Evolutionary conservation across 768 basidiomycete species (phyloP).

Genomic region (Coprinopsis strossmayeri): DNA sequence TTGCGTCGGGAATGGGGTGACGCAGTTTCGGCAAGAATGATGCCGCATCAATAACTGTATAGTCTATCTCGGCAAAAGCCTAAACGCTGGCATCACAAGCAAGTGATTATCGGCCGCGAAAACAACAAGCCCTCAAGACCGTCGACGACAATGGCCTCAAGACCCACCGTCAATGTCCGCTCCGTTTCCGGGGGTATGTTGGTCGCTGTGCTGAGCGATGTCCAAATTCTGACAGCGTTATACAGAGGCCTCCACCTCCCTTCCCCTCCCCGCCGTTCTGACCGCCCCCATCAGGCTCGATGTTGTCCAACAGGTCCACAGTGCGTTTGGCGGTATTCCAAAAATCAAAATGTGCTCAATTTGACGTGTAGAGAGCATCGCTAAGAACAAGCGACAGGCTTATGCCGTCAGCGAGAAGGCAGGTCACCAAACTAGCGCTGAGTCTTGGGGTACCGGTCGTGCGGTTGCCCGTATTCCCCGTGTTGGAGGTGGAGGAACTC

Average conservation of each 20-base stretch:
- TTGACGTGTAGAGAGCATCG: constrained; percentile 73
- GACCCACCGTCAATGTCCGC: constrained; percentile 86
- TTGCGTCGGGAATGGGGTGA: no score
- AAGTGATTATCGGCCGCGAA: constrained; percentile 20
- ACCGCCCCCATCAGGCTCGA: constrained; percentile 98
- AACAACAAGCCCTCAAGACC: constrained; percentile 38
- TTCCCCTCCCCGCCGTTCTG: constrained; percentile 92
- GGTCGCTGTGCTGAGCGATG: constrained; percentile 3
- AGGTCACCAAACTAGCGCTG: constrained; percentile 97
- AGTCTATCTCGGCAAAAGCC: constrained; percentile 37
- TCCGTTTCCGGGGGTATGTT: constrained; percentile 65
- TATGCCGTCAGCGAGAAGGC: constrained; percentile 97
- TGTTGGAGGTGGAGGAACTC: constrained; percentile 98
- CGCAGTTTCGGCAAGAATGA: background rate
- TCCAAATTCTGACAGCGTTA: constrained; percentile 14
- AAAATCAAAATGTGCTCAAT: constrained; percentile 7
- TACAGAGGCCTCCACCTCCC: constrained; percentile 78
- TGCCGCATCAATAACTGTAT: constrained; percentile 22
- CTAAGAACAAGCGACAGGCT: constrained; percentile 96
- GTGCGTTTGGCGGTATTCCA: constrained; percentile 48
- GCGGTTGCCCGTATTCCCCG: constrained; percentile 99
- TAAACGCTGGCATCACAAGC: constrained; percentile 17
- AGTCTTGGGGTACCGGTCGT: constrained; percentile 99
- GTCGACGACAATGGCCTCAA: constrained; percentile 70
- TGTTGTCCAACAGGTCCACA: constrained; percentile 98